These are phyloP conservation scores for Debaryomycetaceae sp. DNA, from an alignment of 1,139 yeast genomes.

Conservation along the genomic window DNA sequence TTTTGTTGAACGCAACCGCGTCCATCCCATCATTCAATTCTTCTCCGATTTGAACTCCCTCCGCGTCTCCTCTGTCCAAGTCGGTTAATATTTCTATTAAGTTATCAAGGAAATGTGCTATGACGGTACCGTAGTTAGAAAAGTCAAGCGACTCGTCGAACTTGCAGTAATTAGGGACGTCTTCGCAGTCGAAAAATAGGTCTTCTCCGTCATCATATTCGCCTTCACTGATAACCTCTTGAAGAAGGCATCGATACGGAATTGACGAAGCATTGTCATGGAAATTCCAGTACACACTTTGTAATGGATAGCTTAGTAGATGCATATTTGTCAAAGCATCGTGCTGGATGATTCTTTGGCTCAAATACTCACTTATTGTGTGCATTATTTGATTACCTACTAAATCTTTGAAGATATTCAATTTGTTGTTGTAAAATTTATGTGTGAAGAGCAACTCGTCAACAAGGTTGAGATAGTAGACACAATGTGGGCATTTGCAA, in stretches of 20 bases:
- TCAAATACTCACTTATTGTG: slow-evolving; percentile 44
- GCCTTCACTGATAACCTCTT: slow-evolving; percentile 33
- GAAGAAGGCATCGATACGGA: slow-evolving; percentile 37
- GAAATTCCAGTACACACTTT: slow-evolving; percentile 33
- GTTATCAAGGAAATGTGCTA: slow-evolving; percentile 30
- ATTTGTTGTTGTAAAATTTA: slow-evolving; percentile 47
- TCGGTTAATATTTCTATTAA: slow-evolving; percentile 28
- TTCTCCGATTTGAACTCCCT: slow-evolving; percentile 27
- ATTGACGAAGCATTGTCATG: slow-evolving; percentile 26
- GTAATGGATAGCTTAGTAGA: slow-evolving; percentile 22
- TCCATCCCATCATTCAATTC: slow-evolving; percentile 33
- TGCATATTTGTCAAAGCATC: slow-evolving; percentile 20
- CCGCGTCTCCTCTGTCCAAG: slow-evolving; percentile 45
- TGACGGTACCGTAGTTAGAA: slow-evolving; percentile 5
- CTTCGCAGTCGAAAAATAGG: slow-evolving; percentile 24
- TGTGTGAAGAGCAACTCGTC: slow-evolving; percentile 64
- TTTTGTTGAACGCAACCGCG: slow-evolving; percentile 22
- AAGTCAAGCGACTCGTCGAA: slow-evolving; percentile 10
- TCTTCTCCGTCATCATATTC: slow-evolving; percentile 38
- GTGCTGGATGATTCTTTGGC: slow-evolving; percentile 26
- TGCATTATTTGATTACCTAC: slow-evolving; percentile 57
- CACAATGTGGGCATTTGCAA: slow-evolving; percentile 60
- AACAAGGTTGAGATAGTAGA: slow-evolving; percentile 41
- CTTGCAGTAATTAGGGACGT: slow-evolving; percentile 15
- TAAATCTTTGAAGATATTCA: slow-evolving; percentile 53